Base-by-base conservation (phyloP, 371 early-diverging fungal genomes). In the Mucor mucedo region DNA sequence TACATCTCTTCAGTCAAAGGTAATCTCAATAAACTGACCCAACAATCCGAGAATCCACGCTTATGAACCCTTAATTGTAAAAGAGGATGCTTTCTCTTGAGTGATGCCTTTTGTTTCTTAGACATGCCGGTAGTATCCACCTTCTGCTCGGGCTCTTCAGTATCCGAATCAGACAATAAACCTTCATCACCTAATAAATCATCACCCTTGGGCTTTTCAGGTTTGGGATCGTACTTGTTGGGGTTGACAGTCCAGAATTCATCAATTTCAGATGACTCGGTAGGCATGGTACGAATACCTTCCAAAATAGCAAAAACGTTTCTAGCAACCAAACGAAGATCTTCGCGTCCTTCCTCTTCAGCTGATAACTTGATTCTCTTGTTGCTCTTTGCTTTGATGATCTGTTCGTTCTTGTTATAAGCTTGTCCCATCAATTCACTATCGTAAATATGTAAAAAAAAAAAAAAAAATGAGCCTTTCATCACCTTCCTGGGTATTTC, bases 1-100 rank as follows among this genome's bases (percentile, higher is more conserved):
- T 94, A 93, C 50, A 89, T 82, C 4, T 83, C 88, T 8, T 80
- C 70, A 3, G 87, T 79, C 63, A 96, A 77, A 4, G 91, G 91
- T 38, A 91, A 75, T 56, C 85, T 77, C 63, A 98, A 71, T 55
- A 94, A 78, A 2, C 86, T 84, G 35, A 96, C 68, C 96, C 96
- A 96, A 60, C 90, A 88, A 27, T 90, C 89, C 40, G 84, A 75
- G 62, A 92, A 93, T 16, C 78, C 88, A 54, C 82, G 79, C 40
- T 76, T 66, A 55, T 94, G 89, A 11, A 72, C 65, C 13, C 57
- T 48, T 30, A 82, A 67, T 35, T 79, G 76, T 54, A 84, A 58
- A 42, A 79, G 33, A 63, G 79, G 67, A 53, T 72, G 71, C 45
- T 66, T 79, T 30, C 56, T 69, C 55, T 64, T 70, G 50, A 67